Percentiles rank a stretch among this genome's conserved stretches.
These are phyloP conservation scores for Apiotrichum veenhuisii DNA, from an alignment of 1,284 basidiomycete genomes.

Conservation along the genomic window DNA sequence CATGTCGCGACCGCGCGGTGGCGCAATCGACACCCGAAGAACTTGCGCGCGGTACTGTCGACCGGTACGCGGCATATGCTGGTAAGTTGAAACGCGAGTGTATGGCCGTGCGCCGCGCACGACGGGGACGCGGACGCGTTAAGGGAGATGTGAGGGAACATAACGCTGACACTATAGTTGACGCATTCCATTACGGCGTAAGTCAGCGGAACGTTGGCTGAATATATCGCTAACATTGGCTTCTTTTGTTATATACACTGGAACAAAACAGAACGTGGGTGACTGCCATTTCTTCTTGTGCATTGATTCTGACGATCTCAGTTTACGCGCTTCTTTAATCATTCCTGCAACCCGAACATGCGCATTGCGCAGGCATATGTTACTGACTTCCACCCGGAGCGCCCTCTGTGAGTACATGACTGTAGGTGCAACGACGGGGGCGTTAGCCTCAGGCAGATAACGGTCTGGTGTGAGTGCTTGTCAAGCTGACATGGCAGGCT, in stretches of 20 bases:
- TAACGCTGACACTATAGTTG: conserved; percentile 54
- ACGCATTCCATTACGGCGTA: conserved; percentile 83
- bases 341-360: conserved; percentile 85
- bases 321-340: conserved; percentile 57
- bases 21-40: not conserved
- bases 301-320: conserved; percentile 12
- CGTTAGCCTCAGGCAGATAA: no score
- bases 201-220: conserved; percentile 39
- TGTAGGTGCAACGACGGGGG: no score
- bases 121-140: no score
- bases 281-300: not conserved
- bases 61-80: conserved; percentile 39
- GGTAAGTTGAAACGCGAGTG: conserved; percentile 22
- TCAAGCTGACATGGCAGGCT: conserved; percentile 44
- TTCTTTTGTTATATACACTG: conserved; percentile 65
- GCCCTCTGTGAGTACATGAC: conserved; percentile 55
- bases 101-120: no score
- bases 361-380: conserved; percentile 65
- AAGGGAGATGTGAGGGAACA: no score
- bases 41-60: conserved; percentile 38
- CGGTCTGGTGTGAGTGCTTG: no score
- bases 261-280: conserved; percentile 41
- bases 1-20: conserved; percentile 20
- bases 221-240: conserved; percentile 57
- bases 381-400: conserved; percentile 54